Percentiles rank a stretch among this genome's conserved stretches.
Evolutionary conservation across 176 grass and related monocot genomes (phyloP).

Genomic region (Lolium rigidum): DNA sequence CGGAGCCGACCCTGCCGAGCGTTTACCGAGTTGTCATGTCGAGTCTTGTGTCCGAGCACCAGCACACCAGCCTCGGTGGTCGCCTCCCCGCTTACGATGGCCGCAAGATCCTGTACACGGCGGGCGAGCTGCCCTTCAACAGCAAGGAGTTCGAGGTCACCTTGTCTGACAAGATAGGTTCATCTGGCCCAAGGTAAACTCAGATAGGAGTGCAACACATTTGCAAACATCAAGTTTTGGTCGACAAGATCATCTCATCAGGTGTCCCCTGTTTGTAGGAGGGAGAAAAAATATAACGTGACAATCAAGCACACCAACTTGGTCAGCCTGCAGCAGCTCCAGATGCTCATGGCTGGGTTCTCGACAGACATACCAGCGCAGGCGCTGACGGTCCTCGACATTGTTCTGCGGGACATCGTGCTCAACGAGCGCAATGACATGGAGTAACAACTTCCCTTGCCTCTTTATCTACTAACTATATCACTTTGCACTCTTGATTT

Average conservation of each 20-base stretch:
- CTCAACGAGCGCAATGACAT: constrained; percentile 38
- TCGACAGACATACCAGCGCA: constrained; percentile 44
- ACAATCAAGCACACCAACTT: constrained; percentile 45
- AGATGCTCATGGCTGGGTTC: constrained; percentile 50
- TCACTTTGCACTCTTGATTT: neutral
- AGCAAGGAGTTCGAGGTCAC: constrained; percentile 49
- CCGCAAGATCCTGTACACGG: constrained; percentile 62
- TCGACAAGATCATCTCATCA: neutral
- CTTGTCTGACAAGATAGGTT: constrained; percentile 6
- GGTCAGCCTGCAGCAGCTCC: constrained; percentile 50
- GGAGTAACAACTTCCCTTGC: constrained; percentile 20
- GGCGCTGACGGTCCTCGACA: constrained; percentile 58
- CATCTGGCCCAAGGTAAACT: constrained; percentile 25
- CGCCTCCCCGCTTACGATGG: constrained; percentile 65
- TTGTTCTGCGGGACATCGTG: constrained; percentile 56
- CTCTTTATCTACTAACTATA: neutral
- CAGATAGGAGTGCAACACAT: neutral
- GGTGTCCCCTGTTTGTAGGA: constrained; percentile 1
- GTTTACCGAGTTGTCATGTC: constrained; percentile 50
- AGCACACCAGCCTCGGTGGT: constrained; percentile 42
- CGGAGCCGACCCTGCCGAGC: constrained; percentile 22
- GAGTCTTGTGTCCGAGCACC: constrained; percentile 44
- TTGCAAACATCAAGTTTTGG: neutral
- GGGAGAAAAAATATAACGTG: constrained; percentile 53
- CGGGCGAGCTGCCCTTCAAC: constrained; percentile 52